phyloP scores from a whole-genome alignment of 2,329 filamentous ascomycete genomes.

The Fusarium vanettenii region DNA sequence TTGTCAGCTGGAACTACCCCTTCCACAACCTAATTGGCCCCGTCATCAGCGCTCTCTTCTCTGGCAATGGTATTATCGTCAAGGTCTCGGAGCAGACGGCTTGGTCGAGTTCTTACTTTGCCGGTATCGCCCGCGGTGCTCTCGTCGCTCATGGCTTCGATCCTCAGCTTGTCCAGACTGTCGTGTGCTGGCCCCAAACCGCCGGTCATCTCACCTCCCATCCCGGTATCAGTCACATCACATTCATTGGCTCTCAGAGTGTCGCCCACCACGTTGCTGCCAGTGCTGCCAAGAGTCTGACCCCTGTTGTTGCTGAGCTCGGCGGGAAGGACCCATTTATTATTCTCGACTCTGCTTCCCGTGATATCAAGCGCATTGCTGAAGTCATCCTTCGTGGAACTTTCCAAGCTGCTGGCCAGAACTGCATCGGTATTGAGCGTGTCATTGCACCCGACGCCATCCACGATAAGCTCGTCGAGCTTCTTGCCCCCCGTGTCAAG shows the following conservation, averaged over 20 bases:
- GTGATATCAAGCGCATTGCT: slow-evolving; percentile 76
- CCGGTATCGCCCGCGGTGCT: slow-evolving; percentile 80
- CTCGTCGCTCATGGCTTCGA: slow-evolving; percentile 86
- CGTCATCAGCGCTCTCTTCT: slow-evolving; percentile 89
- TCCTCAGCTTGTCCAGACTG: slow-evolving; percentile 82
- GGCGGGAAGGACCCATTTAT: slow-evolving; percentile 96
- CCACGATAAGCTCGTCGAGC: slow-evolving; percentile 77
- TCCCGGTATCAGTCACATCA: slow-evolving; percentile 85
- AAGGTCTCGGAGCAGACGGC: slow-evolving; percentile 97
- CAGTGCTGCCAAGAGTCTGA: slow-evolving; percentile 87
- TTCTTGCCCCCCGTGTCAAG: slow-evolving; percentile 79
- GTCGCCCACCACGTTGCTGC: slow-evolving; percentile 90
- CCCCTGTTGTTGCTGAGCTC: slow-evolving; percentile 88
- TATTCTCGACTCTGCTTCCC: slow-evolving; percentile 80
- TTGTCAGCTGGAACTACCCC: slow-evolving; percentile 97
- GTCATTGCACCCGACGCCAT: slow-evolving; percentile 83
- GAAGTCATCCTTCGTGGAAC: slow-evolving; percentile 91
- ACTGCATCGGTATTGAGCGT: slow-evolving; percentile 97
- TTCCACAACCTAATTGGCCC: slow-evolving; percentile 96
- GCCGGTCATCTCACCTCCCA: slow-evolving; percentile 88
- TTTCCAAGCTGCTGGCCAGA: slow-evolving; percentile 96
- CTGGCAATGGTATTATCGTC: slow-evolving; percentile 91
- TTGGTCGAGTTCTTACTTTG: slow-evolving; percentile 89
- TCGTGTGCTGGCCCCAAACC: slow-evolving; percentile 88
- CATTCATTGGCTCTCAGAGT: slow-evolving; percentile 91